phyloP scores from a whole-genome alignment of 1,139 yeast genomes.

The Geotrichum reessii region DNA sequence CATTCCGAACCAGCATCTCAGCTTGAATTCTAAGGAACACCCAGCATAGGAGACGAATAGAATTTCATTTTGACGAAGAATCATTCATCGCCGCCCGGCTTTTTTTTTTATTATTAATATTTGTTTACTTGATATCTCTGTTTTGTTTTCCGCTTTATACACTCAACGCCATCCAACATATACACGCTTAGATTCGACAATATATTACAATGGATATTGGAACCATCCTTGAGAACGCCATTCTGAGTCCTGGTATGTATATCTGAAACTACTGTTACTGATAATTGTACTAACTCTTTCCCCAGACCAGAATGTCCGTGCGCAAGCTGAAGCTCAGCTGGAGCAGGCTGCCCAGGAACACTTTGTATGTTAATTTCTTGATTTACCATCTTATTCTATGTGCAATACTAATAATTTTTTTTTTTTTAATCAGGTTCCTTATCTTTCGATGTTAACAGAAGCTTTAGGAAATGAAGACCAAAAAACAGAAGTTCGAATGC shows the following conservation, averaged over 20 bases:
- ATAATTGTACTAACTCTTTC: slow-evolving; percentile 8
- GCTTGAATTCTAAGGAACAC: background rate
- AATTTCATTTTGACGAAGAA: background rate
- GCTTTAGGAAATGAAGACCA: slow-evolving; percentile 64
- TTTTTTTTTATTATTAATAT: too few species aligned
- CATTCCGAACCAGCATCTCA: background rate
- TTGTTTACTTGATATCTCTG: background rate
- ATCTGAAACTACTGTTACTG: background rate
- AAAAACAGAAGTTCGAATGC: slow-evolving; percentile 78
- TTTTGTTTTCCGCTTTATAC: background rate
- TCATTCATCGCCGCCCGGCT: background rate
- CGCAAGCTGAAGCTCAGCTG: slow-evolving; percentile 76
- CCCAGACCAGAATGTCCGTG: slow-evolving; percentile 58
- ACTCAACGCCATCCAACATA: background rate
- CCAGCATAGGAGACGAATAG: background rate
- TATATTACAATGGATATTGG: slow-evolving; percentile 54
- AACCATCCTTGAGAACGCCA: slow-evolving; percentile 68
- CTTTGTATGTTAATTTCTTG: slow-evolving; percentile 41
- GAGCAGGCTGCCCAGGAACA: slow-evolving; percentile 66
- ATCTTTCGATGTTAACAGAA: slow-evolving; percentile 62
- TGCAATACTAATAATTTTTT: background rate
- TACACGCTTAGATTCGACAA: background rate
- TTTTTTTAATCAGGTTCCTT: slow-evolving; percentile 40
- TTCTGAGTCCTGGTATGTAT: slow-evolving; percentile 27
- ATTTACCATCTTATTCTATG: background rate